A percentile compares a stretch with the other conserved stretches of the same genome.
These are phyloP conservation scores for Ganoderma boninense DNA, from an alignment of 1,284 basidiomycete genomes.

Conservation along the genomic window DNA sequence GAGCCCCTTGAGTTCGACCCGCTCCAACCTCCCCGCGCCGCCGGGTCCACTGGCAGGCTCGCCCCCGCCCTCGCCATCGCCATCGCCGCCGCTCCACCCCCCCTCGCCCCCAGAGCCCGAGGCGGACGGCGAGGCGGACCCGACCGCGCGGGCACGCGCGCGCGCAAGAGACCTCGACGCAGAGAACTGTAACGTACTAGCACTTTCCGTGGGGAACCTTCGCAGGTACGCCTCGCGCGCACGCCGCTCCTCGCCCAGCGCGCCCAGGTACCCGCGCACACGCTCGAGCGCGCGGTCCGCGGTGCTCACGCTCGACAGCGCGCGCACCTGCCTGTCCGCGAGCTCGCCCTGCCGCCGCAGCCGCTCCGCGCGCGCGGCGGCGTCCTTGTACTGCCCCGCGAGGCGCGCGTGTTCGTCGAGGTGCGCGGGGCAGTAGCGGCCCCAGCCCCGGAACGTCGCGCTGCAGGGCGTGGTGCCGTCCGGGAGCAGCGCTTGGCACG, in stretches of 20 bases:
- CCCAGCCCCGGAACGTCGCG: slow-evolving; percentile 21
- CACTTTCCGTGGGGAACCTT: slow-evolving; percentile 17
- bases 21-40: neutral
- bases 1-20: slow-evolving; percentile 8
- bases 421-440: slow-evolving; percentile 15
- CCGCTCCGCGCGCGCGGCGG: slow-evolving; percentile 21
- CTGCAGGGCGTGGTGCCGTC: slow-evolving; percentile 20
- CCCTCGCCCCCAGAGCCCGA: neutral
- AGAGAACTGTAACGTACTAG: slow-evolving; percentile 2
- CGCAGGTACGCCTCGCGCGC: slow-evolving; percentile 9
- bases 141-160: neutral
- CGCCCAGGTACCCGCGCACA: slow-evolving; percentile 13
- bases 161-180: neutral
- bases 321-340: slow-evolving; percentile 13
- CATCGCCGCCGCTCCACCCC: neutral
- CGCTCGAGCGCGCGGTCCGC: slow-evolving; percentile 17
- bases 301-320: slow-evolving; percentile 3
- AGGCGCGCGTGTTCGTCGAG: slow-evolving; percentile 23
- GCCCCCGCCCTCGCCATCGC: neutral
- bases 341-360: slow-evolving; percentile 15
- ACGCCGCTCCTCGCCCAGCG: slow-evolving; percentile 12
- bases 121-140: neutral
- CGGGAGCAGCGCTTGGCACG: slow-evolving; percentile 20
- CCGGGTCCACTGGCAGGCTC: neutral
- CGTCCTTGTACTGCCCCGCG: slow-evolving; percentile 18